Evolutionary conservation across 2,329 filamentous ascomycete genomes (phyloP).

Genomic region (Calonectria pteridis): DNA sequence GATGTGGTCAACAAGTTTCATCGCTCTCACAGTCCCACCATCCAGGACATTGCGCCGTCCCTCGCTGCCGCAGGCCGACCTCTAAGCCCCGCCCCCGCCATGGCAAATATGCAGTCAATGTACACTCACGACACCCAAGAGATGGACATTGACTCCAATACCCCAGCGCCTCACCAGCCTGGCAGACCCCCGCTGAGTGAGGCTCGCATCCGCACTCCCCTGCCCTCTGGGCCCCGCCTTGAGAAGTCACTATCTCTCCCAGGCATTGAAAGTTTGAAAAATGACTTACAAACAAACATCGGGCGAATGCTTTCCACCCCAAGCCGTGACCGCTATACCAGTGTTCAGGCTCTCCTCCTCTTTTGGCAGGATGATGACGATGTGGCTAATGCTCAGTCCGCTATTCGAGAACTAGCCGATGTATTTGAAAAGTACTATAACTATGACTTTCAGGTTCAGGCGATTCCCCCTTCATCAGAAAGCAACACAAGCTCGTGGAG

Average conservation of each 20-base stretch:
- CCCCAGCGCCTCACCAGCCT: constrained; percentile 48
- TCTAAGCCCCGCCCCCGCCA: constrained; percentile 59
- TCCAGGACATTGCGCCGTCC: constrained; percentile 62
- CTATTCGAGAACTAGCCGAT: constrained; percentile 61
- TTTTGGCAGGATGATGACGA: constrained; percentile 69
- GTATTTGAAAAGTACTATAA: constrained; percentile 66
- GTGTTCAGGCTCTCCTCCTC: constrained; percentile 66
- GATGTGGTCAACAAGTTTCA: constrained; percentile 67
- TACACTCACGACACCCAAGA: constrained; percentile 63
- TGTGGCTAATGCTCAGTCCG: constrained; percentile 51
- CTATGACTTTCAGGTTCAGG: constrained; percentile 61
- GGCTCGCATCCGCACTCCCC: constrained; percentile 65
- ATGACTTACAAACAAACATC: constrained; percentile 65
- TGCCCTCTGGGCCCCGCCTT: constrained; percentile 68
- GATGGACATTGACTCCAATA: constrained; percentile 66
- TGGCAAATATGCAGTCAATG: constrained; percentile 52
- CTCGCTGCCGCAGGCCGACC: constrained; percentile 56
- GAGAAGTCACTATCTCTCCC: constrained; percentile 64
- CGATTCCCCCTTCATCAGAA: constrained; percentile 63
- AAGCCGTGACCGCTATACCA: constrained; percentile 65
- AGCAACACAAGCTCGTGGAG: constrained; percentile 63
- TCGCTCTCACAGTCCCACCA: constrained; percentile 63
- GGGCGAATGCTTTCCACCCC: constrained; percentile 63
- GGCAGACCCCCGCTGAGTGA: constrained; percentile 59
- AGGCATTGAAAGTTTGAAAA: constrained; percentile 63